Evolutionary conservation across 1,284 basidiomycete species (phyloP), one percentile per base, ranked within the genome.

Genomic region (Apiotrichum laibachii): DNA sequence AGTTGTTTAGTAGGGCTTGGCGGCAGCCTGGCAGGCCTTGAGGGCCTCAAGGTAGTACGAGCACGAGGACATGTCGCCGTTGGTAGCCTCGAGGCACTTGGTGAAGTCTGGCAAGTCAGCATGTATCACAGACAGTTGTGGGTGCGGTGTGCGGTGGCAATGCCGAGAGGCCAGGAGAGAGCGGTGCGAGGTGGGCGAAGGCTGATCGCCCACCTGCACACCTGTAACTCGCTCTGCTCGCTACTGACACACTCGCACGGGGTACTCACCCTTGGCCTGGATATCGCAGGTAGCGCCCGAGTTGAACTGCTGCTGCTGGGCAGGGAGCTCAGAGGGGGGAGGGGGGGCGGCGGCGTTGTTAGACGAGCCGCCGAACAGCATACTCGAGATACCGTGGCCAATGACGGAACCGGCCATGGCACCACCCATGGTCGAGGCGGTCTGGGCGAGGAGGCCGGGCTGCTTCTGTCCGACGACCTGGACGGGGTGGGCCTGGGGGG

Each of bases 401-500:
- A 84, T 74, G 51, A 82, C 80, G 10, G 81, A 82, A 46, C 77
- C 77, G 18, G 76, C 76, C 34, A 82, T 77, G 42, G 81, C 82
- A 71, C 82, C 82, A 47, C 82, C 82, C 59, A 82, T 82, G 48
- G 83, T 83, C 15, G 78, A 80, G 22, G 82, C 82, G 58, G 82
- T 82, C 72, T 79, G 69, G 44, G 75, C 75, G 56, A 78, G 64
- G 52, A 77, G 61, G 55, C 73, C 76, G 12, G 75, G 74, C 59
- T 67, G 72, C 44, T 67, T 60, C 43, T 61, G 62, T 35, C 62
- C 66, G 22, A 56, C 56, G 50, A 59, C 54, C 15, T 21, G 21
- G 50, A 50, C 39, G 26, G 59, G 61, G 22, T 43, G 50, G n/a
- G 60, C 51, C 10, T 55, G 55, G 18, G 64, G 61, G 26, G 65